phyloP scores from a whole-genome alignment of 768 basidiomycete genomes.

The Suillus tomentosus region DNA sequence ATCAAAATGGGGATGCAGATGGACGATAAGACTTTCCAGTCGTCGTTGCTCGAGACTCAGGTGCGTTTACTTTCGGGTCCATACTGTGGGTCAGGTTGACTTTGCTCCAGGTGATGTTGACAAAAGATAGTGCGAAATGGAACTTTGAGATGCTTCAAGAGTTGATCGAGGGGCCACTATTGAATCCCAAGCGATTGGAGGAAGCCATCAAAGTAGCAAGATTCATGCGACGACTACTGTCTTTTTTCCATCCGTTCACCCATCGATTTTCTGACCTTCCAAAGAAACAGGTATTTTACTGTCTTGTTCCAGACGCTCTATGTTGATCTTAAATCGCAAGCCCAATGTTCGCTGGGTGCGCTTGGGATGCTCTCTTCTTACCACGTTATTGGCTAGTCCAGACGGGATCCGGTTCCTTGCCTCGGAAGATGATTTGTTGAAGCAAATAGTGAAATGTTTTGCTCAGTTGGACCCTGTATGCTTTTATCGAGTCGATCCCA shows the following conservation, averaged over 20 bases:
- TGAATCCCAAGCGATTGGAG: constrained; percentile 90
- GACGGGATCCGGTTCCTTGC: constrained; percentile 84
- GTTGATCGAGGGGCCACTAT: constrained; percentile 87
- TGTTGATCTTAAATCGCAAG: constrained; percentile 39
- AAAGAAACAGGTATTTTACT: constrained; percentile 55
- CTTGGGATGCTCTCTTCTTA: constrained; percentile 79
- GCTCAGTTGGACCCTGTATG: constrained; percentile 90
- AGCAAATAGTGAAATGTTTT: constrained; percentile 84
- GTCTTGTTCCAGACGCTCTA: constrained; percentile 13
- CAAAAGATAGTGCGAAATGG: constrained; percentile 91
- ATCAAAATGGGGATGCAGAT: constrained; percentile 91
- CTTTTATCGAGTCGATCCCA: constrained; percentile 3
- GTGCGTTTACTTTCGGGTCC: constrained; percentile 39
- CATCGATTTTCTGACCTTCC: constrained; percentile 86
- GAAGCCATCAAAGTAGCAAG: constrained; percentile 91
- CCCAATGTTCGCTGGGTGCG: constrained; percentile 82
- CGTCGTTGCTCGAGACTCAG: constrained; percentile 82
- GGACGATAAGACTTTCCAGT: constrained; percentile 92
- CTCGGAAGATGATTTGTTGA: constrained; percentile 81
- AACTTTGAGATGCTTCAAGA: constrained; percentile 88
- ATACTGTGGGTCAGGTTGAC: constrained; percentile 5
- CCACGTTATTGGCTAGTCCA: constrained; percentile 76
- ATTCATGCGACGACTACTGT: constrained; percentile 88
- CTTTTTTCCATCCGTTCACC: constrained; percentile 90
- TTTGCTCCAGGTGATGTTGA: constrained; percentile 68